Evolutionary conservation across 1,284 basidiomycete species (phyloP).

Genomic region (Melampsora americana): DNA sequence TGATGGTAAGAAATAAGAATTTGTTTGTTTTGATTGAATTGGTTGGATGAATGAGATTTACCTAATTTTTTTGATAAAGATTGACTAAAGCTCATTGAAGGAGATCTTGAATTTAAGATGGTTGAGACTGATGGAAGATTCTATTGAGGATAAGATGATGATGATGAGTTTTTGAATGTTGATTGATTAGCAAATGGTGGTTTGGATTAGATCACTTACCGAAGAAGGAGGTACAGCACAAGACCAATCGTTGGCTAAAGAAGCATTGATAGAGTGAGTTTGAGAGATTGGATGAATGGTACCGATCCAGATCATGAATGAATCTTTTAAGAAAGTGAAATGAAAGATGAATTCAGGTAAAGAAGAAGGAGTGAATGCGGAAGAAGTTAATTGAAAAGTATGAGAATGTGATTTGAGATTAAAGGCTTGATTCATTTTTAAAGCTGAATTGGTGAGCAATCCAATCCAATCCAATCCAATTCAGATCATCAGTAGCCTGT

Average conservation of each 20-base stretch:
- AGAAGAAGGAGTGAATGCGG: not conserved
- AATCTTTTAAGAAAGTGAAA: constrained; percentile 24
- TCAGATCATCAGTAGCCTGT: no score
- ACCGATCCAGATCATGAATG: constrained; percentile 32
- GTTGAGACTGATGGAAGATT: constrained; percentile 11
- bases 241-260: constrained; percentile 34
- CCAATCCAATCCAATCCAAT: no score
- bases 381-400: not conserved
- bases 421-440: no score
- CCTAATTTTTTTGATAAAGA: constrained; percentile 30
- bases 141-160: constrained; percentile 4
- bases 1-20: not conserved
- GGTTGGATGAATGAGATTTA: not conserved
- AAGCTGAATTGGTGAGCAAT: no score
- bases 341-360: constrained; percentile 22
- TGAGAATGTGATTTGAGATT: no score
- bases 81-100: constrained; percentile 22
- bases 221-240: constrained; percentile 26
- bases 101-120: constrained; percentile 22
- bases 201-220: no score
- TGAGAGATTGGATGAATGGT: not conserved
- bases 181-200: no score
- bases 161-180: no score
- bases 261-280: not conserved
- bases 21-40: not conserved